phyloP scores from a whole-genome alignment of 176 grass and related monocot species.

The Avena insularis region DNA sequence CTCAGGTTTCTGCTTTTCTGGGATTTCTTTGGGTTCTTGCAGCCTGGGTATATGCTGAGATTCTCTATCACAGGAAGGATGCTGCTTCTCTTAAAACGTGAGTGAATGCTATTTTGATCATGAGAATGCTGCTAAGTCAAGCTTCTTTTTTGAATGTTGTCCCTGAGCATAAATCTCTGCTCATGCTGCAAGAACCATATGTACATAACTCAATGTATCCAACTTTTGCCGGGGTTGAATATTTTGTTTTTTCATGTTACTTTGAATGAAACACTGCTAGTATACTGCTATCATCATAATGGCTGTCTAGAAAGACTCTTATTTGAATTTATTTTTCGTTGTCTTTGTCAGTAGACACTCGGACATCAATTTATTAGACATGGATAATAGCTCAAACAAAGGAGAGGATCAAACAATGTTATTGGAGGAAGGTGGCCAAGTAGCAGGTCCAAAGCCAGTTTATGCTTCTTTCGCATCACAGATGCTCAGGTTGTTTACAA shows the following conservation, averaged over 20 bases:
- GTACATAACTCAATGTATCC: constrained; percentile 12
- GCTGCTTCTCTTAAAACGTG: constrained; percentile 69
- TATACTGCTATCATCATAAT: background rate
- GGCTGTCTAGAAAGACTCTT: constrained; percentile 31
- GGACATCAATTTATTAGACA: constrained; percentile 68
- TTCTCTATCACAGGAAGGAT: constrained; percentile 70
- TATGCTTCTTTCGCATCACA: constrained; percentile 69
- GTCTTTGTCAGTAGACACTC: constrained; percentile 75
- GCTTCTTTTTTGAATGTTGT: constrained; percentile 10
- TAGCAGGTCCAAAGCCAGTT: constrained; percentile 58
- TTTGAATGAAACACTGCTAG: constrained; percentile 27
- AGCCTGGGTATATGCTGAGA: constrained; percentile 78
- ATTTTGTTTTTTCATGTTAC: constrained; percentile 13
- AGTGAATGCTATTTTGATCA: constrained; percentile 48
- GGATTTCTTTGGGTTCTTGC: constrained; percentile 82
- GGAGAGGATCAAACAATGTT: constrained; percentile 69
- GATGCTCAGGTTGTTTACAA: constrained; percentile 63
- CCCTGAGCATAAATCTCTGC: background rate
- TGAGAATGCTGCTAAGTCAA: background rate
- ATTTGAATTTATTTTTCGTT: constrained; percentile 41
- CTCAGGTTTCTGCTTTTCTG: constrained; percentile 74
- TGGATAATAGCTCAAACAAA: constrained; percentile 67
- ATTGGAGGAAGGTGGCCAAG: constrained; percentile 75
- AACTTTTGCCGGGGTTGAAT: background rate
- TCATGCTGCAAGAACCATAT: constrained; percentile 19